Base-by-base conservation (phyloP, 129 eudicot genomes). In the Deinandra increscens region DNA sequence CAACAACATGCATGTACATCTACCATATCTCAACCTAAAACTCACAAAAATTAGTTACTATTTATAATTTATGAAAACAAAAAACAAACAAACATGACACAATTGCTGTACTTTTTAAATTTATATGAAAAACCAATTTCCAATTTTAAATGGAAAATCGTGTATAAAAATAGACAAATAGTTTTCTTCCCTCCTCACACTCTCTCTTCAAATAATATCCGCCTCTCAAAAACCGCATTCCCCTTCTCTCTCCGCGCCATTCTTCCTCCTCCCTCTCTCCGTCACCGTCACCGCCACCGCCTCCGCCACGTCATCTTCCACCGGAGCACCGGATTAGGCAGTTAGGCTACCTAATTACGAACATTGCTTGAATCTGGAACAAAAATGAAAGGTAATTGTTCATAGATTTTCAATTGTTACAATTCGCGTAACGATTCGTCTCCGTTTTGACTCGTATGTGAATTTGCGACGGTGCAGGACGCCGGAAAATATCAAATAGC, bases 181-280 rank as follows among this genome's bases (percentile, higher is more conserved):
- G 56, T 64, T 44, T 39, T 68, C 78, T 75, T 79, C 76, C 77
- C 82, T 78, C 74, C 64, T 33, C 59, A 60, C 71, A 51, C 76
- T 63, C 81, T 60, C 60, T 58, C 31, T 26, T 66, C 80, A 79
- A 76, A 79, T 82, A 83, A 83, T 80, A 86, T 79, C 87, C 60
- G 77, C 81, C 83, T 84, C 72, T 62, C 69, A 81, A n/a, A n/a
- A n/a, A n/a, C 31, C 31, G 31, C 77, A 78, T 68, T 36, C 73
- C 73, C 68, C 50, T 64, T 63, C 68, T 51, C 72, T 68, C 64
- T 51, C 76, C 51, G 38, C 48, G 37, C 72, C 81, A 37, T 54
- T 53, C 78, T 71, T n/a, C 60, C 63, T 33, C 68, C n/a, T 41
- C 55, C 63, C 60, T 58, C 61, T 70, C 68, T 59, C 75, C 80